These are phyloP conservation scores for Aspergillus brasiliensis DNA, from an alignment of 2,329 filamentous ascomycete species.

Conservation along the genomic window DNA sequence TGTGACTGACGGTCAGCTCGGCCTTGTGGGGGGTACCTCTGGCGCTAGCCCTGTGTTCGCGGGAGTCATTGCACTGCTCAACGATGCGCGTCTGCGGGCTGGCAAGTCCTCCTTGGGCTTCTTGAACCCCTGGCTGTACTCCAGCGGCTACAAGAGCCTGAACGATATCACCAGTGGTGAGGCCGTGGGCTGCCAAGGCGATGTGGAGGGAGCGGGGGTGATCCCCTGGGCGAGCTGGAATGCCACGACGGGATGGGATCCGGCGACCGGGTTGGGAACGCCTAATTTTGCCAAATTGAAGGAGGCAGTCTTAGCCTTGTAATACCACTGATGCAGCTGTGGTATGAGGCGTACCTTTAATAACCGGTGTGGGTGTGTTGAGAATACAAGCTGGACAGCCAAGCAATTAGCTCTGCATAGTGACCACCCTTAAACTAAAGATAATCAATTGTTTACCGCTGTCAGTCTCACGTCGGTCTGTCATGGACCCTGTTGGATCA, in stretches of 20 bases:
- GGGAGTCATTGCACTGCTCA: not conserved
- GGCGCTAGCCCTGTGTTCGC: conserved; percentile 2
- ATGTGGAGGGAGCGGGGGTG: conserved; percentile 21
- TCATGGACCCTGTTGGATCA: not conserved
- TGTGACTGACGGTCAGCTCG: not conserved
- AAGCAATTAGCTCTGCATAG: no score
- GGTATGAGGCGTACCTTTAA: no score
- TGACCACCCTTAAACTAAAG: no score
- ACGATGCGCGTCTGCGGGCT: conserved; percentile 3
- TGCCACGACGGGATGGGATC: conserved; percentile 44
- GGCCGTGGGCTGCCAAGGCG: conserved; percentile 39
- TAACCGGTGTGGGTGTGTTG: no score
- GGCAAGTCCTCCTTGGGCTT: conserved; percentile 57
- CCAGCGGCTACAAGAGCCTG: conserved; percentile 49
- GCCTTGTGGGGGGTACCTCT: not conserved
- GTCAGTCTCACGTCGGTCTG: not conserved
- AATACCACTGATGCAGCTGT: no score
- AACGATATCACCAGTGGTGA: conserved; percentile 48
- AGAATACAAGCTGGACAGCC: no score
- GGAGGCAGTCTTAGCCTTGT: not conserved
- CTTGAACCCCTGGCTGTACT: conserved; percentile 61
- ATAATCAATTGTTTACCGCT: no score
- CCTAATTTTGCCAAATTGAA: conserved; percentile 21
- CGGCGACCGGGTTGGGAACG: conserved; percentile 43
- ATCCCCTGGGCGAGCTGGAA: conserved; percentile 33